Percentiles rank a stretch among this genome's conserved stretches.
Conservation (phyloP, 257 asterid genomes). For the Prunella vulgaris region DNA sequence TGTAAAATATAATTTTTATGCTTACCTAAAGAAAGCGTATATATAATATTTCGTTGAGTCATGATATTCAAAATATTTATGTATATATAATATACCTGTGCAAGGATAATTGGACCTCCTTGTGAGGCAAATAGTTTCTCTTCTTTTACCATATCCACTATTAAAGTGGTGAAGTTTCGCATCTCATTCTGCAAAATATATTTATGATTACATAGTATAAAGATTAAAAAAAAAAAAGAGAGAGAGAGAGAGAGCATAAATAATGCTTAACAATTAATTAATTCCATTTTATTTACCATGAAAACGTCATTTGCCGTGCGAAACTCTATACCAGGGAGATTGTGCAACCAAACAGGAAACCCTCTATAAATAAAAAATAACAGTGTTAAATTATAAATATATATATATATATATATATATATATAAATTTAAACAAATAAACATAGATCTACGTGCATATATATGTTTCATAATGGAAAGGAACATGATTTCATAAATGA, state of each 20-base stretch:
- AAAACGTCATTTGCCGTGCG: slow-evolving; percentile 56
- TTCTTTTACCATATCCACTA: slow-evolving; percentile 59
- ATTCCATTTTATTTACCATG: slow-evolving; percentile 37
- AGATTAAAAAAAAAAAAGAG: too few relatives aligned
- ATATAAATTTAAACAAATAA: background rate
- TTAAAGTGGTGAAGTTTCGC: slow-evolving; percentile 59
- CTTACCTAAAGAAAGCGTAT: too few relatives aligned
- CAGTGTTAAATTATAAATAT: too few relatives aligned
- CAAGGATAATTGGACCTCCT: slow-evolving; percentile 86
- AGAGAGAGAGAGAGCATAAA: background rate
- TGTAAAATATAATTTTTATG: too few relatives aligned
- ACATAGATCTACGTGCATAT: background rate
- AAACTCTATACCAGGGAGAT: slow-evolving; percentile 46
- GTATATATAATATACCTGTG: slow-evolving; percentile 35
- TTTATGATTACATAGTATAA: too few relatives aligned
- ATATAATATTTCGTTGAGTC: too few relatives aligned
- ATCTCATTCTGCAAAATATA: slow-evolving; percentile 60
- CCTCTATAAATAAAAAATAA: slow-evolving; percentile 35
- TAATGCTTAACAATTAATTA: background rate
- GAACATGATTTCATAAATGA: too few relatives aligned
- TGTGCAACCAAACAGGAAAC: slow-evolving; percentile 74
- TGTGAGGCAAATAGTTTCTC: slow-evolving; percentile 80
- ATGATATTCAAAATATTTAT: too few relatives aligned
- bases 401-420: too few relatives aligned
- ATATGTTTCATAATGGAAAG: too few relatives aligned